These are phyloP conservation scores for Cicer chorassanicum DNA, from an alignment of 306 rosid genomes.

Conservation along the genomic window DNA sequence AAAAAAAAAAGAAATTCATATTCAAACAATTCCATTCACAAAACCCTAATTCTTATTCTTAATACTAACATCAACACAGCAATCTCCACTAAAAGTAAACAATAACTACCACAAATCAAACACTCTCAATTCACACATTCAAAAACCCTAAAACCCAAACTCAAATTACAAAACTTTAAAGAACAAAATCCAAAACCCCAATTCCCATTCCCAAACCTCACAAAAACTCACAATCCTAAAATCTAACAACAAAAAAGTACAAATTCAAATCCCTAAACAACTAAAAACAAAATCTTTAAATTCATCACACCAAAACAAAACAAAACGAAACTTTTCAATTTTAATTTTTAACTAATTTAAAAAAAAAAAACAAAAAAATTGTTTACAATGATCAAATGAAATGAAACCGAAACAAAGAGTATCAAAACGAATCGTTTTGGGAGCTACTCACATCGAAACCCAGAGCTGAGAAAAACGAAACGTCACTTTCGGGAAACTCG, in stretches of 20 bases:
- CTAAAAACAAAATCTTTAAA: conserved; percentile 29
- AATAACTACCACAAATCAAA: background rate
- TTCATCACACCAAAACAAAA: conserved; percentile 18
- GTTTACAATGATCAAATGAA: conserved; percentile 55
- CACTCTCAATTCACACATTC: background rate
- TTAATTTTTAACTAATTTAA: too few relatives aligned
- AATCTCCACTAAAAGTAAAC: background rate
- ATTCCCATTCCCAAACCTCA: conserved; percentile 4
- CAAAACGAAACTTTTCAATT: background rate
- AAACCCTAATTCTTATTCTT: conserved; percentile 54
- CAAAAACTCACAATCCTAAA: conserved; percentile 33
- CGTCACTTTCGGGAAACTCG: conserved; percentile 30
- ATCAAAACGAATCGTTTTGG: conserved; percentile 28
- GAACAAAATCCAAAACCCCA: conserved; percentile 23
- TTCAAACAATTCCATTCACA: background rate
- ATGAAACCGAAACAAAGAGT: background rate
- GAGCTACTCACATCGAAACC: conserved; percentile 63
- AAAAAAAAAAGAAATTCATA: background rate
- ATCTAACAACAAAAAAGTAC: background rate
- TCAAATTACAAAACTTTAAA: conserved; percentile 13
- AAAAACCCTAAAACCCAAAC: conserved; percentile 23
- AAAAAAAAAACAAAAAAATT: conserved; percentile 3
- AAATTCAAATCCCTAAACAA: conserved; percentile 24
- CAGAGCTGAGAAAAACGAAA: conserved; percentile 49
- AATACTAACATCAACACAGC: background rate